Percentiles rank a stretch among this genome's conserved stretches.
Evolutionary conservation across 2,329 filamentous ascomycete genomes (phyloP).

Genomic region (Phoma sp.): DNA sequence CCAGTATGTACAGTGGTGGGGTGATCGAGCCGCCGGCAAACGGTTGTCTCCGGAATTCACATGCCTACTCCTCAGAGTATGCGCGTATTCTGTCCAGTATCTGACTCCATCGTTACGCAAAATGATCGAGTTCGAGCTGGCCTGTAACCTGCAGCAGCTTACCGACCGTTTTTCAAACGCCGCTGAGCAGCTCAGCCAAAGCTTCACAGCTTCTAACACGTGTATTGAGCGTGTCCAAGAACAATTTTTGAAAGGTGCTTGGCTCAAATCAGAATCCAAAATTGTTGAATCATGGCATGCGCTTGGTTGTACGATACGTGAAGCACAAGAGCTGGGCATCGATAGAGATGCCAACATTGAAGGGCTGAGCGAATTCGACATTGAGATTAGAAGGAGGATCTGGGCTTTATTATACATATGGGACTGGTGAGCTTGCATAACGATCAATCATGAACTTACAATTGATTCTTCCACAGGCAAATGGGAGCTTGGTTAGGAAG

Average conservation of each 20-base stretch:
- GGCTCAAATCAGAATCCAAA: slow-evolving; percentile 57
- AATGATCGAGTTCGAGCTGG: slow-evolving; percentile 56
- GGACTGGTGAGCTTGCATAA: slow-evolving; percentile 53
- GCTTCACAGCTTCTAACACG: slow-evolving; percentile 54
- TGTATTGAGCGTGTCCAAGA: slow-evolving; percentile 59
- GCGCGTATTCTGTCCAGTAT: slow-evolving; percentile 56
- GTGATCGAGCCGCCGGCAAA: slow-evolving; percentile 43
- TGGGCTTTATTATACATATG: slow-evolving; percentile 58
- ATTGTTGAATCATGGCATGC: slow-evolving; percentile 61
- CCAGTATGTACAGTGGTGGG: slow-evolving; percentile 58
- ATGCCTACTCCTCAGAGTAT: slow-evolving; percentile 56
- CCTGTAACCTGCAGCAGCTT: slow-evolving; percentile 48
- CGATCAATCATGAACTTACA: neutral
- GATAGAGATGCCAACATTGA: slow-evolving; percentile 50
- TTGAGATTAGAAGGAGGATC: slow-evolving; percentile 56
- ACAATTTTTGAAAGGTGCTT: slow-evolving; percentile 57
- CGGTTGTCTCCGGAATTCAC: slow-evolving; percentile 55
- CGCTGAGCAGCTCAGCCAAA: slow-evolving; percentile 54
- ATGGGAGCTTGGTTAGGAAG: slow-evolving; percentile 55
- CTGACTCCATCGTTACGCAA: slow-evolving; percentile 48
- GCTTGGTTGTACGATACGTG: slow-evolving; percentile 54
- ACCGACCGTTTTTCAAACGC: slow-evolving; percentile 53
- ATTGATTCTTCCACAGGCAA: slow-evolving; percentile 34
- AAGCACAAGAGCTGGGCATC: slow-evolving; percentile 59
- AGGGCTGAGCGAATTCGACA: slow-evolving; percentile 54